These are phyloP conservation scores for Clathrus columnatus DNA, from an alignment of 768 basidiomycete genomes.

Conservation along the genomic window DNA sequence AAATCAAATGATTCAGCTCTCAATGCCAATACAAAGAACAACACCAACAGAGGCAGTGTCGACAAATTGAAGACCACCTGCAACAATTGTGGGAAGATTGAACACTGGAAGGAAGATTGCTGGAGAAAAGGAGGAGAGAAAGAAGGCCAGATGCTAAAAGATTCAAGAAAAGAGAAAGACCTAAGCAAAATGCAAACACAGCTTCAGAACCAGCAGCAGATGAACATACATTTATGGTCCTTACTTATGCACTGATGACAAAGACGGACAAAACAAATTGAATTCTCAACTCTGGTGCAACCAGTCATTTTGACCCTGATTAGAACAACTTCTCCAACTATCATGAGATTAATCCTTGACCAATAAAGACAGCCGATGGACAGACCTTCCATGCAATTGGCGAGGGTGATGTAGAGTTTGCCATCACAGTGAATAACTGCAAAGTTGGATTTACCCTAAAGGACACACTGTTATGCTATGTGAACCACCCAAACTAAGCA, in stretches of 20 bases:
- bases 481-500: too few relatives aligned
- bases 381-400: conserved; percentile 23
- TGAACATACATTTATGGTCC: neutral
- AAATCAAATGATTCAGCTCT: neutral
- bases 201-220: neutral
- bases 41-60: neutral
- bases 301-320: conserved; percentile 29
- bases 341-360: conserved; percentile 16
- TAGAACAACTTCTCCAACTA: conserved; percentile 24
- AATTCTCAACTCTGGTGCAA: conserved; percentile 28
- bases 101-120: conserved; percentile 22
- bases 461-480: too few relatives aligned
- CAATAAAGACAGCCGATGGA: conserved; percentile 24
- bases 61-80: conserved; percentile 15
- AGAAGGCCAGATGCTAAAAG: conserved; percentile 25
- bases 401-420: conserved; percentile 21
- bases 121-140: conserved; percentile 26
- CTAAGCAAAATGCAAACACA: neutral
- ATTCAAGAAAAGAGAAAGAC: conserved; percentile 4
- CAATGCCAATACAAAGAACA: neutral
- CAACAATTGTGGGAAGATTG: conserved; percentile 26
- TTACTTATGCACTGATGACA: neutral
- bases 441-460: too few relatives aligned
- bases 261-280: neutral
- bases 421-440: too few relatives aligned